Evolutionary conservation across 441 rosid genomes (phyloP).

Genomic region (Adansonia grandidieri): DNA sequence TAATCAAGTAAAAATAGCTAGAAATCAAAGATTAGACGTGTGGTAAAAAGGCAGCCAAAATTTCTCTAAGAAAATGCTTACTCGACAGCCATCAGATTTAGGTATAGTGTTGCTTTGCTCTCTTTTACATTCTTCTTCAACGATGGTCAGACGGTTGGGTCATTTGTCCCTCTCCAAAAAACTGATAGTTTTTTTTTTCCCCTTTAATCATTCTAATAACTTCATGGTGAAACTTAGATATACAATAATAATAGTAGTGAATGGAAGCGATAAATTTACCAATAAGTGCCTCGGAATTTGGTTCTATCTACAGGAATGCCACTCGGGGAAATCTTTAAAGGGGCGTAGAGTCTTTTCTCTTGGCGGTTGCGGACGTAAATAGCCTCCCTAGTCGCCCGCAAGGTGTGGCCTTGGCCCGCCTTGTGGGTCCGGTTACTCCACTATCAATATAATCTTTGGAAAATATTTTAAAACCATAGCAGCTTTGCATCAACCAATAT

Average conservation of each 20-base stretch:
- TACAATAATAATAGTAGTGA: neutral
- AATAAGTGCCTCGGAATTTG: neutral
- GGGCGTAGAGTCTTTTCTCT: too few species aligned
- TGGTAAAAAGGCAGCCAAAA: neutral
- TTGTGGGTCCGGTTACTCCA: neutral
- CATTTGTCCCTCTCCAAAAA: too few species aligned
- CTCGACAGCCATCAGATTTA: neutral
- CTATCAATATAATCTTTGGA: too few species aligned
- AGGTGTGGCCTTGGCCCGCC: neutral
- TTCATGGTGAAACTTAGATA: neutral
- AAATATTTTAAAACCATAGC: too few species aligned
- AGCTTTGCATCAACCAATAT: too few species aligned
- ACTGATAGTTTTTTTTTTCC: too few species aligned
- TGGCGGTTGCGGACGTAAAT: neutral
- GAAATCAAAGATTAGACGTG: neutral
- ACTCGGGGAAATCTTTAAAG: neutral
- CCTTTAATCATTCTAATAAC: too few species aligned
- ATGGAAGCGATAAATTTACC: neutral
- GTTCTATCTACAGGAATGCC: slow-evolving; percentile 1
- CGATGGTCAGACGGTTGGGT: neutral
- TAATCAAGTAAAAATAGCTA: neutral
- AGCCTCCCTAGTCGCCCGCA: neutral
- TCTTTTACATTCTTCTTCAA: neutral
- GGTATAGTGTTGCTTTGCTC: neutral
- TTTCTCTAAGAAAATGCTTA: neutral